These are phyloP conservation scores for Hymenoscyphus scutula DNA, from an alignment of 2,329 filamentous ascomycete genomes.

Conservation along the genomic window DNA sequence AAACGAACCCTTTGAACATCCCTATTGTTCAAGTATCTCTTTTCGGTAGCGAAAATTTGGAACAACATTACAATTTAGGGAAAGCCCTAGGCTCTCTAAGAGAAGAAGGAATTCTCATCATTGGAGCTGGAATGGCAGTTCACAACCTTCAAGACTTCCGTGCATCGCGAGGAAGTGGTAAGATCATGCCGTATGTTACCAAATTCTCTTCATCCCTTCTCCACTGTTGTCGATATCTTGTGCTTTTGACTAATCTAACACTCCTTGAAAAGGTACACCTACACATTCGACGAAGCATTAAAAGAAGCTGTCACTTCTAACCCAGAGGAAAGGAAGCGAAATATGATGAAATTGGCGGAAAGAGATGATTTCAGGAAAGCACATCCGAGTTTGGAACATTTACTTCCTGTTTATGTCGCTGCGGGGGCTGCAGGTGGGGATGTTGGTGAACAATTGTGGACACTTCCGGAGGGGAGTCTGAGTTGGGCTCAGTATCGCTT, in stretches of 20 bases:
- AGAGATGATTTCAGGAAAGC: constrained; percentile 55
- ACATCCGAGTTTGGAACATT: constrained; percentile 61
- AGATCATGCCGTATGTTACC: constrained; percentile 58
- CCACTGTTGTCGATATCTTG: constrained; percentile 1
- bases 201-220: constrained; percentile 10
- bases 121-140: constrained; percentile 73
- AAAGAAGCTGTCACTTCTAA: constrained; percentile 45
- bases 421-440: constrained; percentile 53
- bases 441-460: constrained; percentile 44
- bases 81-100: constrained; percentile 62
- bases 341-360: constrained; percentile 45
- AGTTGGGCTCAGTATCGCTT: constrained; percentile 56
- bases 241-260: constrained; percentile 16
- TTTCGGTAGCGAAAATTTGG: constrained; percentile 61
- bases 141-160: constrained; percentile 62
- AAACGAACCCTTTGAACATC: constrained; percentile 57
- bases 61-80: constrained; percentile 65
- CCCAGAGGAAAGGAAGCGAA: constrained; percentile 26
- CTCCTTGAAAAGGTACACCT: constrained; percentile 16
- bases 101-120: constrained; percentile 65
- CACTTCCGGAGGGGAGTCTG: constrained; percentile 49
- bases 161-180: constrained; percentile 43
- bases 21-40: constrained; percentile 72
- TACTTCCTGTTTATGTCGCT: constrained; percentile 57
- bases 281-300: constrained; percentile 58